Percentiles rank a stretch among this genome's conserved stretches.
Evolutionary conservation across 305 asterid genomes (phyloP).

Genomic region (Coffea humblotiana): DNA sequence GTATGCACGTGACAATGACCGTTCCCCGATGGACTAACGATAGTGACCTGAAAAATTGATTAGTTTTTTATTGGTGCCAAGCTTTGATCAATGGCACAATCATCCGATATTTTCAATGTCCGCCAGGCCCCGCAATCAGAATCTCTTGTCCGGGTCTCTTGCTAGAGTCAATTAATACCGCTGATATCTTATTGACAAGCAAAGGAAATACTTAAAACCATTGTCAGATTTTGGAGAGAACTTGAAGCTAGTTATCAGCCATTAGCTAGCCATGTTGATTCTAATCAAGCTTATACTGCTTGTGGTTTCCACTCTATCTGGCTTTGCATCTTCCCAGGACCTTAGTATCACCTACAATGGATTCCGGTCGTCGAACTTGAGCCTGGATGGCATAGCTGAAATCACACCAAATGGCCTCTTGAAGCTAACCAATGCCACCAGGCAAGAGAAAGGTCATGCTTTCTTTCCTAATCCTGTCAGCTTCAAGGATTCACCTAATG

Average conservation of each 20-base stretch:
- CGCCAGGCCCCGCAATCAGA: background rate
- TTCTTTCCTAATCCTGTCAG: no score
- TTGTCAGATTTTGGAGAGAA: background rate
- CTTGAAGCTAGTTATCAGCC: background rate
- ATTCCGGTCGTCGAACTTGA: no score
- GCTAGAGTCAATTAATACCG: background rate
- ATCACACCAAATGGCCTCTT: constrained; percentile 28
- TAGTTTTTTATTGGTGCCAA: background rate
- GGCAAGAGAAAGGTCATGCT: constrained; percentile 29
- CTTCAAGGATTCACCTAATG: background rate
- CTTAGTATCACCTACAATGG: no score
- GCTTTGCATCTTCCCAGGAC: background rate
- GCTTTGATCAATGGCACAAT: background rate
- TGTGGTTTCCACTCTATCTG: background rate
- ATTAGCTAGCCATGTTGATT: background rate
- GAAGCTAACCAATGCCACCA: constrained; percentile 25
- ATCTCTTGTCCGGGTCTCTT: background rate
- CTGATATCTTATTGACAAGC: background rate
- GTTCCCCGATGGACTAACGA: background rate
- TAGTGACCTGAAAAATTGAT: background rate
- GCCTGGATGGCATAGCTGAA: background rate
- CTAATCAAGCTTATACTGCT: background rate
- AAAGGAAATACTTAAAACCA: background rate
- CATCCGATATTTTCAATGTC: background rate
- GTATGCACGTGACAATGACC: background rate